A percentile compares a stretch with the other conserved stretches of the same genome.
These are phyloP conservation scores for Bolboschoenoplectus hybrid DNA, from an alignment of 202 grass and related monocot genomes.

Conservation along the genomic window DNA sequence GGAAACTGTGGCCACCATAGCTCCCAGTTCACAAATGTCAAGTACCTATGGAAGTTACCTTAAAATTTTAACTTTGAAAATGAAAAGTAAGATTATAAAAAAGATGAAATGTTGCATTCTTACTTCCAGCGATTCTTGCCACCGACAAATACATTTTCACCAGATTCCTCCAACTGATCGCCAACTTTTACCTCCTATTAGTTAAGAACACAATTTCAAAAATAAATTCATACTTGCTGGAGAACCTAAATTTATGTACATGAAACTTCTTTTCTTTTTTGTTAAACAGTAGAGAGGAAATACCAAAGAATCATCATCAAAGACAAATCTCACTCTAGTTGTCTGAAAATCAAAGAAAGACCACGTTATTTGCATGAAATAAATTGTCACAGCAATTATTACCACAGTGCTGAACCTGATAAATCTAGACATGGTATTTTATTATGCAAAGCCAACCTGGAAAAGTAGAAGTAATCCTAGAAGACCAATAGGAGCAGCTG, in stretches of 20 bases:
- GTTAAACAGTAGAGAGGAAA: slow-evolving; percentile 35
- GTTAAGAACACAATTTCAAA: slow-evolving; percentile 32
- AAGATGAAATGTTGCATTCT: slow-evolving; percentile 23
- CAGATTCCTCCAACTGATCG: slow-evolving; percentile 66
- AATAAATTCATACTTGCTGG: slow-evolving; percentile 23
- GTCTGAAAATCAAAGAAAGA: slow-evolving; percentile 52
- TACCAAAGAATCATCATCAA: slow-evolving; percentile 90
- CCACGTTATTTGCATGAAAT: slow-evolving; percentile 10
- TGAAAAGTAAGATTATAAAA: neutral
- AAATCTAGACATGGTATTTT: neutral
- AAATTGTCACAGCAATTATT: slow-evolving; percentile 5
- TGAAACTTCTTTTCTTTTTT: neutral
- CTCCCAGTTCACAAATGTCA: slow-evolving; percentile 92
- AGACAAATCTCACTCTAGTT: slow-evolving; percentile 92
- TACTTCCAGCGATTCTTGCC: slow-evolving; percentile 97
- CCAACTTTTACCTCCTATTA: slow-evolving; percentile 87
- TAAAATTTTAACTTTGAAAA: slow-evolving; percentile 17
- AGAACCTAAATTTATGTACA: slow-evolving; percentile 18
- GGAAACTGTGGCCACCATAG: slow-evolving; percentile 92
- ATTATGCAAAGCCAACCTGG: slow-evolving; percentile 53
- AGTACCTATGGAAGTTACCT: slow-evolving; percentile 58
- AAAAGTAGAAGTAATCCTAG: slow-evolving; percentile 79
- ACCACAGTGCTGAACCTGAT: slow-evolving; percentile 17
- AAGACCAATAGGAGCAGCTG: slow-evolving; percentile 71
- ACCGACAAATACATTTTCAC: slow-evolving; percentile 93